These are phyloP conservation scores for Zasmidium angulare DNA, from an alignment of 2,329 filamentous ascomycete genomes.

Conservation along the genomic window DNA sequence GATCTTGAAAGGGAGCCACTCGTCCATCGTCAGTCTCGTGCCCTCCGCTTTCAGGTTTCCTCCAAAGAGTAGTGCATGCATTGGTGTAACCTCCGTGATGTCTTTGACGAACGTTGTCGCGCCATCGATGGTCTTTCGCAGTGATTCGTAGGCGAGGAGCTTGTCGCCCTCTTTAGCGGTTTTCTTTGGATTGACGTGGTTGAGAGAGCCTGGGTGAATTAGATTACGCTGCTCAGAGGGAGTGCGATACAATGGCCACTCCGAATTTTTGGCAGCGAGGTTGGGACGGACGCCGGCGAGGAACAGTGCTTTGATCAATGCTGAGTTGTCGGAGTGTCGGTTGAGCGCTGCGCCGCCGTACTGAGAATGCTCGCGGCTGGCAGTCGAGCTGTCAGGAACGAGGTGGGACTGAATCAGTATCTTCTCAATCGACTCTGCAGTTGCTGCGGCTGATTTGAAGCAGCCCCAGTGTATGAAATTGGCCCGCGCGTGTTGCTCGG, in stretches of 20 bases:
- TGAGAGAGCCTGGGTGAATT: constrained; percentile 32
- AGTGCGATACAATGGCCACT: constrained; percentile 27
- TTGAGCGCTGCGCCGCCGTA: constrained; percentile 39
- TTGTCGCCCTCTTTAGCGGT: constrained; percentile 10
- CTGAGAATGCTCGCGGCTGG: background rate
- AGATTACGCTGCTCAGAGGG: constrained; percentile 26
- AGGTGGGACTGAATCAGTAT: constrained; percentile 39
- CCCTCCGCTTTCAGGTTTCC: constrained; percentile 26
- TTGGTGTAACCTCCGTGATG: constrained; percentile 26
- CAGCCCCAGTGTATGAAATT: constrained; percentile 39
- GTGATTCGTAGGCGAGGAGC: constrained; percentile 19
- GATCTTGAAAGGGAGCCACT: constrained; percentile 38
- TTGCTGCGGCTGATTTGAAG: constrained; percentile 38
- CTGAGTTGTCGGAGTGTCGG: constrained; percentile 43
- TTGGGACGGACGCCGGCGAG: constrained; percentile 49
- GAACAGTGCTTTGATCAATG: constrained; percentile 49
- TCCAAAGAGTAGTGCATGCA: constrained; percentile 34
- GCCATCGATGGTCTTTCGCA: constrained; percentile 16
- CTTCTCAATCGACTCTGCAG: constrained; percentile 39
- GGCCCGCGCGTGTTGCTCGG: constrained; percentile 32
- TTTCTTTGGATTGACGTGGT: constrained; percentile 13
- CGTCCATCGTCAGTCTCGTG: constrained; percentile 34
- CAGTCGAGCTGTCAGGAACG: constrained; percentile 27
- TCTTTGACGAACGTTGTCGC: constrained; percentile 29
- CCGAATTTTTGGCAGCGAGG: constrained; percentile 36